Base-by-base conservation (phyloP, 2,329 filamentous ascomycete species). In the Helotiales sp. region DNA sequence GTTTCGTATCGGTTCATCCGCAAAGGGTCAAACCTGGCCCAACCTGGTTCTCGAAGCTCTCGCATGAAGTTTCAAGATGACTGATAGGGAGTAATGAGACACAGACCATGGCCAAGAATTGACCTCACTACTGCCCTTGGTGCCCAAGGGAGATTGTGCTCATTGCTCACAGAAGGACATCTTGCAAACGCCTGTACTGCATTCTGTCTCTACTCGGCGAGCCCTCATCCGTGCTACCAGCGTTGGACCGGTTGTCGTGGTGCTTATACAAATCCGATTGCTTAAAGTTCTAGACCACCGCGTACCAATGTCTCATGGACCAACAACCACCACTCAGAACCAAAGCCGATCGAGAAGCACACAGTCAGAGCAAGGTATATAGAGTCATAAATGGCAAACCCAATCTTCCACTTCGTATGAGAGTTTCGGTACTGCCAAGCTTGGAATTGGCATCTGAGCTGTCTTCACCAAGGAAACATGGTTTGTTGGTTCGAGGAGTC, bases 51-150 rank as follows among this genome's bases (percentile, higher is more conserved):
- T 22, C n/a, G 19, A 31, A 31, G 27, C 6, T 38, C 25, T 19
- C 48, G 57, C 57, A 60, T 56, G 53, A 60, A 44, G 57, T 56
- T 54, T 56, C 57, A 56, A 60, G 34, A 56, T 56, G 42, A 50
- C 53, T 50, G 25, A n/a, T n/a, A n/a, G n/a, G n/a, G n/a, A n/a
- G n/a, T 27, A 13, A 44, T 24, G 34, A 10, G 33, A 22, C 3
- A 22, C 19, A 7, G 10, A n/a, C 31, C 29, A 24, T 47, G 19
- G 51, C 10, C 36, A 29, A 15, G 25, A 30, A 15, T n/a, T n/a
- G n/a, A n/a, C n/a, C n/a, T n/a, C n/a, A n/a, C n/a, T n/a, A n/a
- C n/a, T n/a, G n/a, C n/a, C n/a, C n/a, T n/a, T n/a, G n/a, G n/a
- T n/a, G n/a, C n/a, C n/a, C n/a, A n/a, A n/a, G n/a, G n/a, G n/a